Percentiles rank a stretch among this genome's conserved stretches.
These are phyloP conservation scores for Termitomyces sp. DNA, from an alignment of 768 basidiomycete genomes.

Conservation along the genomic window DNA sequence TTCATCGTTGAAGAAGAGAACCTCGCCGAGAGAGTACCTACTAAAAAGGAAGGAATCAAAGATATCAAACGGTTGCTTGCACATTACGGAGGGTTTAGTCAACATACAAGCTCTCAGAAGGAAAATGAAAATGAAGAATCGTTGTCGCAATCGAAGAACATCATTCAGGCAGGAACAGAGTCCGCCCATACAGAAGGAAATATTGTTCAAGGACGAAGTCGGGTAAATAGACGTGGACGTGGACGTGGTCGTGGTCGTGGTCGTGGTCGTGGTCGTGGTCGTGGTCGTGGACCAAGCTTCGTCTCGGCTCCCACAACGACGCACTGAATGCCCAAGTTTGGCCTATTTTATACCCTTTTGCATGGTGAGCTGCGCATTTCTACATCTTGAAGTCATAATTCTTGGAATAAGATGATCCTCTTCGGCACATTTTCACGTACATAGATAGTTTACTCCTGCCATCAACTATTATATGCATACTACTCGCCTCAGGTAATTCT, in stretches of 20 bases:
- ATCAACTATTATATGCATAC: neutral
- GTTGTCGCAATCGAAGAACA: neutral
- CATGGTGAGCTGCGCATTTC: neutral
- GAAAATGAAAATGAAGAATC: neutral
- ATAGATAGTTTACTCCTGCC: neutral
- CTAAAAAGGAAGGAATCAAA: slow-evolving; percentile 29
- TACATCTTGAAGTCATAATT: neutral
- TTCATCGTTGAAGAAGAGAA: slow-evolving; percentile 29
- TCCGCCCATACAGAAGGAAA: neutral
- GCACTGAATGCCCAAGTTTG: slow-evolving; percentile 2
- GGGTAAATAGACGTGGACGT: slow-evolving; percentile 22
- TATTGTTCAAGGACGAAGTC: neutral
- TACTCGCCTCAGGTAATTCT: neutral
- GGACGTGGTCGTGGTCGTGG: slow-evolving; percentile 25
- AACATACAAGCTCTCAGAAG: slow-evolving; percentile 15
- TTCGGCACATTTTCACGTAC: neutral
- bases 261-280: slow-evolving; percentile 24
- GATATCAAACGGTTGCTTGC: slow-evolving; percentile 51
- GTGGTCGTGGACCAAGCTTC: slow-evolving; percentile 15
- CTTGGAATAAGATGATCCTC: neutral
- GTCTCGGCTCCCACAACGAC: slow-evolving; percentile 2
- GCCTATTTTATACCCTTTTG: neutral
- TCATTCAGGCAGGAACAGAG: neutral
- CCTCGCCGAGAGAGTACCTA: slow-evolving; percentile 17
- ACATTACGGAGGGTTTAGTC: slow-evolving; percentile 44